phyloP scores from a whole-genome alignment of 2,329 filamentous ascomycete species.

The Aspergillus japonicus region DNA sequence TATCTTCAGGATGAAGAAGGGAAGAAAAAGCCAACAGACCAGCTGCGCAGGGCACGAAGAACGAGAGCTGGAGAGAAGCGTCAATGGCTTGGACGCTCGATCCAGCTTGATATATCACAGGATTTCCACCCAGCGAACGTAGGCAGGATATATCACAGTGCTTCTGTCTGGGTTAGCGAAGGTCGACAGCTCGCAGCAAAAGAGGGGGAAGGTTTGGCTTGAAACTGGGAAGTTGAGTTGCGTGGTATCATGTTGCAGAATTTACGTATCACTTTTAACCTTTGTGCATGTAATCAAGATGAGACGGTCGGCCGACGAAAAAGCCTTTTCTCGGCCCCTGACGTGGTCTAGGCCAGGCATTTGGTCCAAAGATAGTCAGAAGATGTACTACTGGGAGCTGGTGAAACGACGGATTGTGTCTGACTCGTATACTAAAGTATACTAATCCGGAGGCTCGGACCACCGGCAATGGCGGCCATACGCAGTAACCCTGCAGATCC shows the following conservation, averaged over 20 bases:
- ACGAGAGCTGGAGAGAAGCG: neutral
- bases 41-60: neutral
- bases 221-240: conserved; percentile 1
- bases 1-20: neutral
- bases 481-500: neutral
- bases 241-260: neutral
- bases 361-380: neutral
- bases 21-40: neutral
- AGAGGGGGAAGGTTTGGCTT: neutral
- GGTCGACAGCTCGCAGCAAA: neutral
- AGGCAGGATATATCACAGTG: neutral
- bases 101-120: too few species aligned
- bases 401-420: conserved; percentile 1
- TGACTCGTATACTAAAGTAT: neutral
- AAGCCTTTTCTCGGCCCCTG: neutral
- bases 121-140: too few species aligned
- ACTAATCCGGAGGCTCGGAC: neutral
- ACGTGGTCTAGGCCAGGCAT: neutral
- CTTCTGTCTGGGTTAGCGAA: neutral
- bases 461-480: neutral
- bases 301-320: neutral
- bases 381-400: neutral
- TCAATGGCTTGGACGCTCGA: neutral
- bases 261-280: neutral
- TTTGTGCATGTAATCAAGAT: neutral